A percentile compares a stretch with the other conserved stretches of the same genome.
These are phyloP conservation scores for Fusarium haematococcum DNA, from an alignment of 2,329 filamentous ascomycete genomes.

Conservation along the genomic window DNA sequence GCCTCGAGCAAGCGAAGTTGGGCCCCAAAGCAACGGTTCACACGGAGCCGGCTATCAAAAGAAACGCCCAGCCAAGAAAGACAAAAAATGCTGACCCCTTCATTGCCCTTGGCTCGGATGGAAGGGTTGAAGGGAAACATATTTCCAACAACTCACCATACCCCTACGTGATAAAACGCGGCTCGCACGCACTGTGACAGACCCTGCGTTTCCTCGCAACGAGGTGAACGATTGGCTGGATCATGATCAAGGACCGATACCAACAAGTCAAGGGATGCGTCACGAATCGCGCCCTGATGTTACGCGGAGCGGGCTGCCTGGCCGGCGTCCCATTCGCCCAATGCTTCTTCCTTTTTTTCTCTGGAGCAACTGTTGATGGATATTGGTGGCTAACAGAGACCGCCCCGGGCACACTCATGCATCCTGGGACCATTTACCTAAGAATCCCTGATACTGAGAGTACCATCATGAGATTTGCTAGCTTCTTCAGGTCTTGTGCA, in stretches of 20 bases:
- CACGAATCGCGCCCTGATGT: constrained; percentile 38
- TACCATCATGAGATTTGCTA: constrained; percentile 18
- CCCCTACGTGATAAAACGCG: constrained; percentile 22
- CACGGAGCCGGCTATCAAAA: constrained; percentile 5
- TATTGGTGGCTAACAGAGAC: constrained; percentile 6
- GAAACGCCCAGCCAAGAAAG: constrained; percentile 2
- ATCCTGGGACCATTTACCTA: constrained; percentile 14
- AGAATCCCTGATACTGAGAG: constrained; percentile 12
- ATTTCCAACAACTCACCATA: constrained; percentile 31
- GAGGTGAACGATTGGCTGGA: constrained; percentile 31
- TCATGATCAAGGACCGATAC: constrained; percentile 34
- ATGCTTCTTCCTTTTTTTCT: neutral
- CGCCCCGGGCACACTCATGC: constrained; percentile 12
- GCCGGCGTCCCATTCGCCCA: constrained; percentile 26
- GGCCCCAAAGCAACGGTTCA: constrained; percentile 23
- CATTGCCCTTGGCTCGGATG: constrained; percentile 28
- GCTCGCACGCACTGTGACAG: constrained; percentile 36
- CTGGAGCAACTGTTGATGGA: constrained; percentile 17
- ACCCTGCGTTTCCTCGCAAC: constrained; percentile 14
- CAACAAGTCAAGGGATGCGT: constrained; percentile 40
- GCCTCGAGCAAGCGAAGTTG: constrained; percentile 29
- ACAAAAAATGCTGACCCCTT: constrained; percentile 13
- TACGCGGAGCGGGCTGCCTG: constrained; percentile 19
- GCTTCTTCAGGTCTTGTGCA: neutral
- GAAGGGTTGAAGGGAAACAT: constrained; percentile 36